Evolutionary conservation across 768 basidiomycete genomes (phyloP).

Genomic region (Phanerochaete sordida): DNA sequence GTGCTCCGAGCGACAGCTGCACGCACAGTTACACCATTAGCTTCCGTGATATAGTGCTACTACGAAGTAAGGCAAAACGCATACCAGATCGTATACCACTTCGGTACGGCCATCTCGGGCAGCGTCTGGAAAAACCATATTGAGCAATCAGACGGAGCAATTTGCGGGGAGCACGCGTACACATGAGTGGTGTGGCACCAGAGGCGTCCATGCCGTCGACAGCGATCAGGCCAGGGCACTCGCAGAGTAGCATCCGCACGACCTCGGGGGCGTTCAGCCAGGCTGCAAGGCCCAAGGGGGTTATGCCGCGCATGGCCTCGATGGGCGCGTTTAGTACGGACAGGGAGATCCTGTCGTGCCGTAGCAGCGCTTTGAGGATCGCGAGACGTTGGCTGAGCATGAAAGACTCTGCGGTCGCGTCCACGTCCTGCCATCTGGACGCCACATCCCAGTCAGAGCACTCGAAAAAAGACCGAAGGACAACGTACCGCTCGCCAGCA

Average conservation of each 20-base stretch:
- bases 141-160: neutral
- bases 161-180: slow-evolving; percentile 39
- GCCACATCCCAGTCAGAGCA: slow-evolving; percentile 5
- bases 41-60: too few species aligned
- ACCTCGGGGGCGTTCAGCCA: slow-evolving; percentile 66
- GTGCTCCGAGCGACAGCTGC: slow-evolving; percentile 65
- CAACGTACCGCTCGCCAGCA: slow-evolving; percentile 60
- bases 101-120: slow-evolving; percentile 68
- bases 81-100: slow-evolving; percentile 64
- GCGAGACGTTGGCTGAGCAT: slow-evolving; percentile 54
- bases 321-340: slow-evolving; percentile 75
- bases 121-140: slow-evolving; percentile 49
- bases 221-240: slow-evolving; percentile 55
- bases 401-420: slow-evolving; percentile 70
- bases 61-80: slow-evolving; percentile 21
- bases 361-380: slow-evolving; percentile 52
- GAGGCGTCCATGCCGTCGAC: slow-evolving; percentile 74
- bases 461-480: slow-evolving; percentile 1
- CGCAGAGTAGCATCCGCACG: slow-evolving; percentile 64
- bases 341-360: slow-evolving; percentile 57
- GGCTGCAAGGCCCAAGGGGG: slow-evolving; percentile 74
- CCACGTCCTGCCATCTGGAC: slow-evolving; percentile 61
- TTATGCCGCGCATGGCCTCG: slow-evolving; percentile 64
- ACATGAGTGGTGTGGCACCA: slow-evolving; percentile 82
- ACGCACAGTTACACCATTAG: neutral